phyloP scores from a whole-genome alignment of 176 grass and related monocot species.

The Pharus latifolius region DNA sequence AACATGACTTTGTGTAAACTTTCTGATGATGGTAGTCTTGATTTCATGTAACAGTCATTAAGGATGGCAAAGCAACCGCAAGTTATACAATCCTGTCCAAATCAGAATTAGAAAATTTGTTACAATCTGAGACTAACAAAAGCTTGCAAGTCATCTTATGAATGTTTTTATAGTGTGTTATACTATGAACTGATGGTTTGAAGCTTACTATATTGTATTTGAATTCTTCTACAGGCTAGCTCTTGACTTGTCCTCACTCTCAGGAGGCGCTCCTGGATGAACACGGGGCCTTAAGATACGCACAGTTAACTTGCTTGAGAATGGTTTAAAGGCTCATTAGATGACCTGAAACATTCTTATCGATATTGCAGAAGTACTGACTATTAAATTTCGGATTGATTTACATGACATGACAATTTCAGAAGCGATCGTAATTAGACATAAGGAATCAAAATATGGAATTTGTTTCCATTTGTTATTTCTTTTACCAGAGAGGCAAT shows the following conservation, averaged over 20 bases:
- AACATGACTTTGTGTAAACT: slow-evolving; percentile 3
- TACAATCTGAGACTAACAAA: slow-evolving; percentile 41
- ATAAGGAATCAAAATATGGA: slow-evolving; percentile 9
- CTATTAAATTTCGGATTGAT: slow-evolving; percentile 30
- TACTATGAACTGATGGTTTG: not conserved
- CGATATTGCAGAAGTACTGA: slow-evolving; percentile 12
- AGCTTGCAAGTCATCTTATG: slow-evolving; percentile 26
- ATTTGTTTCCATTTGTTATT: slow-evolving; percentile 40
- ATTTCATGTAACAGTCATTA: slow-evolving; percentile 19
- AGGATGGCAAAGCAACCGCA: slow-evolving; percentile 19
- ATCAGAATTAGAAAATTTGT: slow-evolving; percentile 43
- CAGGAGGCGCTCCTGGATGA: slow-evolving; percentile 66
- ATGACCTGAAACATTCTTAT: slow-evolving; percentile 30
- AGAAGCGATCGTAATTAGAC: slow-evolving; percentile 23
- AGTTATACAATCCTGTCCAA: slow-evolving; percentile 39
- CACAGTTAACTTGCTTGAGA: slow-evolving; percentile 12
- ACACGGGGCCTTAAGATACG: slow-evolving; percentile 54
- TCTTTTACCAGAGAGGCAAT: not conserved
- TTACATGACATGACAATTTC: slow-evolving; percentile 17
- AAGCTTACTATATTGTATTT: slow-evolving; percentile 1
- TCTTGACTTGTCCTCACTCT: slow-evolving; percentile 47
- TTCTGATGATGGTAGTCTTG: slow-evolving; percentile 3
- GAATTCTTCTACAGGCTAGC: slow-evolving; percentile 28
- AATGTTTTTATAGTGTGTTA: not conserved
- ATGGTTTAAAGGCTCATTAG: not conserved